A percentile compares a stretch with the other conserved stretches of the same genome.
These are phyloP conservation scores for Stachybotrys chartarum DNA, from an alignment of 2,329 filamentous ascomycete species.

Conservation along the genomic window DNA sequence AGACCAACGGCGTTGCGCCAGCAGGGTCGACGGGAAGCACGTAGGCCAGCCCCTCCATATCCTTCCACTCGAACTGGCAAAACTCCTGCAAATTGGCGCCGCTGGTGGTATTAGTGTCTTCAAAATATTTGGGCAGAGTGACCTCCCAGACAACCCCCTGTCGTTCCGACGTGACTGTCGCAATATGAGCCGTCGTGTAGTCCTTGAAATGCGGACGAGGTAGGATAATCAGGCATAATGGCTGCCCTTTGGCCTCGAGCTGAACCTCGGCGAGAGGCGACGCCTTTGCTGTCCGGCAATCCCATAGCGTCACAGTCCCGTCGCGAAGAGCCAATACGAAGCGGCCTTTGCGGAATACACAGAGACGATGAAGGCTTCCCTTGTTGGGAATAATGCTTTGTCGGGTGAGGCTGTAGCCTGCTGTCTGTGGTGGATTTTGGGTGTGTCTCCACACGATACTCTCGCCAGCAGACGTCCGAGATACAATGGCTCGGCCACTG, in stretches of 20 bases:
- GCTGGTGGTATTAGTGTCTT: conserved; percentile 12
- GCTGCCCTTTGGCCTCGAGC: conserved; percentile 60
- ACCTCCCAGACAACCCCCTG: conserved; percentile 79
- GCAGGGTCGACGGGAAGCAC: conserved; percentile 82
- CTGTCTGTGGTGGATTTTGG: conserved; percentile 28
- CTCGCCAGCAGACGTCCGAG: conserved; percentile 71
- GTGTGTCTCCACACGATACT: conserved; percentile 75
- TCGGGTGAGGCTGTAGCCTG: conserved; percentile 45
- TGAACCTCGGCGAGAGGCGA: conserved; percentile 39
- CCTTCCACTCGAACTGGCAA: conserved; percentile 61
- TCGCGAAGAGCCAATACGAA: conserved; percentile 78
- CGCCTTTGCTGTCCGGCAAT: conserved; percentile 57
- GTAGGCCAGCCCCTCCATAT: conserved; percentile 51
- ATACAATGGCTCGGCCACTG: conserved; percentile 72
- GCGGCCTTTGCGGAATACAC: conserved; percentile 66
- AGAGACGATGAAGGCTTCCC: conserved; percentile 73
- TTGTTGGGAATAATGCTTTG: conserved; percentile 61
- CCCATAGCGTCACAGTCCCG: conserved; percentile 68
- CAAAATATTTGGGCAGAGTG: conserved; percentile 44
- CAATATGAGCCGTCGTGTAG: conserved; percentile 59
- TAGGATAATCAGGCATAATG: conserved; percentile 71
- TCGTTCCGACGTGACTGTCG: conserved; percentile 74
- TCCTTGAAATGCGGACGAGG: conserved; percentile 53
- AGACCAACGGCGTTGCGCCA: conserved; percentile 61
- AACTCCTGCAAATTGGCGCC: conserved; percentile 50